A percentile compares a stretch with the other conserved stretches of the same genome.
These are phyloP conservation scores for Bipolaris bicolor DNA, from an alignment of 2,329 filamentous ascomycete species.

Conservation along the genomic window DNA sequence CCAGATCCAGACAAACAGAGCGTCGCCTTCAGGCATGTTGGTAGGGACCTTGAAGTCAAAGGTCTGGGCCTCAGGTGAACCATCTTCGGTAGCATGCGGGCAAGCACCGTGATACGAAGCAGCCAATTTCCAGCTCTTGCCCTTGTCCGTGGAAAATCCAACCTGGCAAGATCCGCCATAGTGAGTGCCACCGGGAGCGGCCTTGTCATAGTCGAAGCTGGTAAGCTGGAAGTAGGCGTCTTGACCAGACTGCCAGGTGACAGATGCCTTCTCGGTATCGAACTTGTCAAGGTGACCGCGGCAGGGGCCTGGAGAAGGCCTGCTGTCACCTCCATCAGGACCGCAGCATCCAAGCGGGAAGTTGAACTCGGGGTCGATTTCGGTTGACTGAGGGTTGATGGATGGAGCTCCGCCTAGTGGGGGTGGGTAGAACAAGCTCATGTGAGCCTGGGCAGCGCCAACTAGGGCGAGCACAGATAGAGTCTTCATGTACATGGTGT, in stretches of 20 bases:
- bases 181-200: slow-evolving; percentile 49
- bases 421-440: slow-evolving; percentile 53
- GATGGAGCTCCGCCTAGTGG: slow-evolving; percentile 55
- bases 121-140: slow-evolving; percentile 54
- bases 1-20: slow-evolving; percentile 57
- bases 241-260: slow-evolving; percentile 53
- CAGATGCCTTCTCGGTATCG: slow-evolving; percentile 52
- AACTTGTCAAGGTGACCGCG: slow-evolving; percentile 54
- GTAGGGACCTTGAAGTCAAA: slow-evolving; percentile 55
- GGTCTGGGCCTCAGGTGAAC: slow-evolving; percentile 50
- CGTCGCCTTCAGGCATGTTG: slow-evolving; percentile 51
- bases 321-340: slow-evolving; percentile 40
- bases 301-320: slow-evolving; percentile 47
- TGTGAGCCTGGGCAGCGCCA: slow-evolving; percentile 46
- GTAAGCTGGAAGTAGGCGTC: slow-evolving; percentile 49
- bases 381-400: slow-evolving; percentile 43
- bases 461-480: slow-evolving; percentile 38
- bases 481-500: slow-evolving; percentile 37
- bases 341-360: slow-evolving; percentile 57
- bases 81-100: slow-evolving; percentile 50
- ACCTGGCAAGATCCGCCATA: slow-evolving; percentile 57
- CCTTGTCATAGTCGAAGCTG: slow-evolving; percentile 43
- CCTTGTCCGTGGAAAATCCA: slow-evolving; percentile 53
- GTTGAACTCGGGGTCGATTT: slow-evolving; percentile 42
- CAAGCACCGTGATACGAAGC: slow-evolving; percentile 57